These are phyloP conservation scores for Scedosporium dehoogii DNA, from an alignment of 2,329 filamentous ascomycete species.

Conservation along the genomic window DNA sequence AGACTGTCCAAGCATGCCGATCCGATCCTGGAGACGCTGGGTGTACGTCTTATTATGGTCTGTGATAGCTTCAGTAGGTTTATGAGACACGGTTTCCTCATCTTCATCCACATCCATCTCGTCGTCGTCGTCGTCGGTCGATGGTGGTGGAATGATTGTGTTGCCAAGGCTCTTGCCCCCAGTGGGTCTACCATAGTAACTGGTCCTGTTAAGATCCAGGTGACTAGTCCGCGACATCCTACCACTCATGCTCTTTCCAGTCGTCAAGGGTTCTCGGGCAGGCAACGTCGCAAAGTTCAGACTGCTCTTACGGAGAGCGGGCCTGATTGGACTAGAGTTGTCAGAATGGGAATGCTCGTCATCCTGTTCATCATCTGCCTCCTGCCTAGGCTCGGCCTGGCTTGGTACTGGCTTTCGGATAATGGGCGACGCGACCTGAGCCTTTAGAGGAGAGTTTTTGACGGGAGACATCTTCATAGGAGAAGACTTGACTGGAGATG, in stretches of 20 bases:
- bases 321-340: slow-evolving; percentile 63
- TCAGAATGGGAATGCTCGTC: slow-evolving; percentile 55
- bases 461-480: slow-evolving; percentile 15
- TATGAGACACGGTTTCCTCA: slow-evolving; percentile 17
- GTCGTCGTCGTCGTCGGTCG: slow-evolving; percentile 37
- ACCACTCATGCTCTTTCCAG: slow-evolving; percentile 72
- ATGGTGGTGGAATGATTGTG: slow-evolving; percentile 12
- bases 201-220: slow-evolving; percentile 60
- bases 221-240: slow-evolving; percentile 70
- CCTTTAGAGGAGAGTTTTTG: slow-evolving; percentile 2
- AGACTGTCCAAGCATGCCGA: slow-evolving; percentile 59
- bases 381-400: slow-evolving; percentile 7
- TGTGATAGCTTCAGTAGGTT: slow-evolving; percentile 29
- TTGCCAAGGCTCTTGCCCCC: slow-evolving; percentile 62
- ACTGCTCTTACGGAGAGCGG: slow-evolving; percentile 82
- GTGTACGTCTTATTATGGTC: slow-evolving; percentile 83
- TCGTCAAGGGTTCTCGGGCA: slow-evolving; percentile 74
- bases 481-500: slow-evolving; percentile 12
- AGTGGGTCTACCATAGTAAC: slow-evolving; percentile 64
- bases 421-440: slow-evolving; percentile 2
- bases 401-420: slow-evolving; percentile 9
- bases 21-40: slow-evolving; percentile 84
- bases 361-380: slow-evolving; percentile 25
- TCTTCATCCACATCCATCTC: slow-evolving; percentile 43
- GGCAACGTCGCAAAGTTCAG: slow-evolving; percentile 89